Base-by-base conservation (phyloP, 1,139 yeast genomes). In the Blastobotrys ciferrii region DNA sequence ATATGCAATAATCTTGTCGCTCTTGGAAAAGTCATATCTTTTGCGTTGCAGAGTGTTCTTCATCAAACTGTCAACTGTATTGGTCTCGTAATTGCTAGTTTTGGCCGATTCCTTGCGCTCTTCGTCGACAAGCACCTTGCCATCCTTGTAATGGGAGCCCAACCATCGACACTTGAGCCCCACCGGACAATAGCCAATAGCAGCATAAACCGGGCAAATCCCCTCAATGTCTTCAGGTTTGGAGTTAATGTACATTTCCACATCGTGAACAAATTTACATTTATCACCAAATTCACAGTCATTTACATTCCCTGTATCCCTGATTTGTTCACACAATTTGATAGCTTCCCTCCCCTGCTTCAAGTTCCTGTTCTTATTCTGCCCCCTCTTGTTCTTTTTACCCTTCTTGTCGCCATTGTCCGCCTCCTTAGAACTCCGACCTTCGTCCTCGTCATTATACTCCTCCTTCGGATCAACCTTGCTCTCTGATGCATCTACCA, bases 81-180 rank as follows among this genome's bases (percentile, higher is more conserved):
- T 92, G 32, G 86, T 71, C 63, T 89, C 97, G 50, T 72, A 75
- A 56, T 77, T 76, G 32, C 52, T 58, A 35, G 58, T 62, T 36
- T 67, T 68, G 13, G 68, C 65, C 28, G 58, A 62, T 15, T 72
- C 77, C 50, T 69, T 67, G 53, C 70, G 66, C 1, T 60, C 76
- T 45, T 68, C 65, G 62, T 77, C 78, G 53, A 65, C 74, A 13
- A 74, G 51, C 45, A 85, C 65, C 48, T 67, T 69, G 44, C 75
- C 74, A 13, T 75, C 68, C 45, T 73, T 82, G 45, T 67, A 70
- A 68, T 92, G 98, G n/a, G 88, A 78, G 4, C 77, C 72, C 52
- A 92, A 74, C 89, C 96, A 94, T 61, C 97, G 79, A 70, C 99
- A 92, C 65, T 87, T 89, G 60, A 87, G 70, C 0, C 98, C 98